A percentile compares a stretch with the other conserved stretches of the same genome.
Evolutionary conservation across 768 basidiomycete species (phyloP).

Genomic region (Termitomyces sp.): DNA sequence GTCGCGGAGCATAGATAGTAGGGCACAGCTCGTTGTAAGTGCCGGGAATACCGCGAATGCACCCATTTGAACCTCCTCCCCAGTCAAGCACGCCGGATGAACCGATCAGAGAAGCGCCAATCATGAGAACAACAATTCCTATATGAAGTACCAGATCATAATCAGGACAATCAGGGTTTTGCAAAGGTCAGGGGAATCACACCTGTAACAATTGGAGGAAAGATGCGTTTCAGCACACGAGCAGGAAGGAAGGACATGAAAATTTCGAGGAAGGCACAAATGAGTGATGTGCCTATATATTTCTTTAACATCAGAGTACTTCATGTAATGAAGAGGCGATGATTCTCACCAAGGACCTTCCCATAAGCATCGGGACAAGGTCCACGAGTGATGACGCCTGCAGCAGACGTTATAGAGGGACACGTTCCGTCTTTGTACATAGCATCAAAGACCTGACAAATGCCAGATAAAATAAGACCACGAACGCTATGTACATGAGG

Average conservation of each 20-base stretch:
- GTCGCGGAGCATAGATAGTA: slow-evolving; percentile 59
- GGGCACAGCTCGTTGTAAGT: slow-evolving; percentile 74
- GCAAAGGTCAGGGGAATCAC: background rate
- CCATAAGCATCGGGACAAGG: slow-evolving; percentile 81
- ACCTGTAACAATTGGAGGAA: slow-evolving; percentile 81
- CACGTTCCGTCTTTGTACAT: slow-evolving; percentile 82
- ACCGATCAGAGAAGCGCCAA: slow-evolving; percentile 74
- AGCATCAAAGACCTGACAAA: slow-evolving; percentile 57
- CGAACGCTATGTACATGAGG: background rate
- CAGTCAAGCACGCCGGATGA: slow-evolving; percentile 72
- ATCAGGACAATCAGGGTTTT: background rate
- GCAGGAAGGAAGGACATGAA: slow-evolving; percentile 70
- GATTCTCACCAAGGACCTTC: slow-evolving; percentile 55
- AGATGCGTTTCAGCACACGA: slow-evolving; percentile 55
- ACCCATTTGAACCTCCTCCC: slow-evolving; percentile 81
- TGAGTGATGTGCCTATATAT: slow-evolving; percentile 58
- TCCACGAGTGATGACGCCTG: slow-evolving; percentile 54
- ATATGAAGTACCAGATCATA: background rate
- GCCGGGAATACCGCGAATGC: slow-evolving; percentile 49
- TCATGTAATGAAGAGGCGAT: background rate
- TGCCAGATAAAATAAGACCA: background rate
- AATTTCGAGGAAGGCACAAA: slow-evolving; percentile 81
- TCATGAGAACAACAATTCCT: slow-evolving; percentile 78
- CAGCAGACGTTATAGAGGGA: slow-evolving; percentile 45
- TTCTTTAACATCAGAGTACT: background rate